Conservation (phyloP, 202 grass and related monocot genomes). For the Eragrostis tef region DNA sequence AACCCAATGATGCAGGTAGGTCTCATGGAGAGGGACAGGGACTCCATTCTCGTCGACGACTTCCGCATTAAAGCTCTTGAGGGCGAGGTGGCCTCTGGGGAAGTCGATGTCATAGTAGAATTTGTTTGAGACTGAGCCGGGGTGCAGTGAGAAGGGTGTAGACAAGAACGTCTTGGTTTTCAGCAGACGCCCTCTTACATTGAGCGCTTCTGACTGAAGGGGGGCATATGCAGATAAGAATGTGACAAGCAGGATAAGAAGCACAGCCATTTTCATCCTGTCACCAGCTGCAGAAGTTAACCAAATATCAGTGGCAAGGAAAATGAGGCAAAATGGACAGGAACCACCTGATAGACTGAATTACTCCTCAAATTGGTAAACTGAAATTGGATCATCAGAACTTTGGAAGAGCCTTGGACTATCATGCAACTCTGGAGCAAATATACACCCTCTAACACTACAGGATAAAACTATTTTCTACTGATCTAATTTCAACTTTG, state of each 20-base stretch:
- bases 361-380: not conserved
- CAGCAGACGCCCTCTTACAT: conserved; percentile 37
- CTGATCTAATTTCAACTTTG: not conserved
- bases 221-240: not conserved
- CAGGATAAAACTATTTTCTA: not conserved
- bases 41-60: conserved; percentile 66
- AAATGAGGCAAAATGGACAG: not conserved
- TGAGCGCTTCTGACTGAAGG: conserved; percentile 38
- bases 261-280: conserved; percentile 13
- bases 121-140: conserved; percentile 77
- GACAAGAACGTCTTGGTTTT: conserved; percentile 69
- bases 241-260: not conserved
- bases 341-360: too few species aligned
- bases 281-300: not conserved
- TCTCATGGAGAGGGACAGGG: conserved; percentile 73
- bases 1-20: conserved; percentile 90
- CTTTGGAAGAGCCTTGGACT: not conserved
- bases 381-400: not conserved
- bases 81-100: conserved; percentile 68
- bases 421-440: not conserved
- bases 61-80: conserved; percentile 83
- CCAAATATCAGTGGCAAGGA: not conserved
- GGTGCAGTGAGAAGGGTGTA: conserved; percentile 56
- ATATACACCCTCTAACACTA: not conserved
- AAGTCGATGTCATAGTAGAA: conserved; percentile 56